Evolutionary conservation across 176 grass and related monocot species (phyloP).

Genomic region (Rhynchospora breviuscula): DNA sequence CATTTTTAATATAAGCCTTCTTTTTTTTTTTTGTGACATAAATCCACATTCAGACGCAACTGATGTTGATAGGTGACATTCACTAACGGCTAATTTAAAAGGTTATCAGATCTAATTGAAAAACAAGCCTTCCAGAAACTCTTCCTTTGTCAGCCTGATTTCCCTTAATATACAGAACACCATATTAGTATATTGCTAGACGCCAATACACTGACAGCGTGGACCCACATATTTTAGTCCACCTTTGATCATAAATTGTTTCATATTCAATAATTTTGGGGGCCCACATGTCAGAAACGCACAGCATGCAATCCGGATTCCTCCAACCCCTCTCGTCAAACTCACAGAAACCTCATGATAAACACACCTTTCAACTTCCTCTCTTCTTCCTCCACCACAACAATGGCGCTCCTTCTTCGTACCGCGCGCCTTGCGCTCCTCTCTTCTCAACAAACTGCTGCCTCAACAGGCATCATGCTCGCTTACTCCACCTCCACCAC

Average conservation of each 20-base stretch:
- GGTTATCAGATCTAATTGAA: neutral
- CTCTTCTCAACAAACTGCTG: conserved; percentile 27
- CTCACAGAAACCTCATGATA: neutral
- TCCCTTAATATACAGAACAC: too few relatives aligned
- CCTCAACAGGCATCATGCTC: conserved; percentile 19
- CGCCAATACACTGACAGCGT: too few relatives aligned
- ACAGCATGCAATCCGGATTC: neutral
- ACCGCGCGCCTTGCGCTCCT: conserved; percentile 53
- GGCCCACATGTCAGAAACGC: neutral
- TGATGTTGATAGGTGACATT: neutral
- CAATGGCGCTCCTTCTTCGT: conserved; percentile 75
- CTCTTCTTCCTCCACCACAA: neutral
- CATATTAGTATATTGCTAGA: too few relatives aligned
- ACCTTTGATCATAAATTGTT: neutral
- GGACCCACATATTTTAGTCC: too few relatives aligned
- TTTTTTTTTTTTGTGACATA: neutral
- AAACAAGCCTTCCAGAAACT: neutral
- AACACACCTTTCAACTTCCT: neutral
- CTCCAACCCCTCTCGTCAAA: neutral
- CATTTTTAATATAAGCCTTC: neutral
- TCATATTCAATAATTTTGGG: neutral
- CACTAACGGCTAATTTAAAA: neutral
- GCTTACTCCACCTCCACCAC: conserved; percentile 25
- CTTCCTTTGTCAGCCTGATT: too few relatives aligned
- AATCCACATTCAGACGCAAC: neutral